Conservation (phyloP, 768 basidiomycete species). For the Psilocybe azurescens region DNA sequence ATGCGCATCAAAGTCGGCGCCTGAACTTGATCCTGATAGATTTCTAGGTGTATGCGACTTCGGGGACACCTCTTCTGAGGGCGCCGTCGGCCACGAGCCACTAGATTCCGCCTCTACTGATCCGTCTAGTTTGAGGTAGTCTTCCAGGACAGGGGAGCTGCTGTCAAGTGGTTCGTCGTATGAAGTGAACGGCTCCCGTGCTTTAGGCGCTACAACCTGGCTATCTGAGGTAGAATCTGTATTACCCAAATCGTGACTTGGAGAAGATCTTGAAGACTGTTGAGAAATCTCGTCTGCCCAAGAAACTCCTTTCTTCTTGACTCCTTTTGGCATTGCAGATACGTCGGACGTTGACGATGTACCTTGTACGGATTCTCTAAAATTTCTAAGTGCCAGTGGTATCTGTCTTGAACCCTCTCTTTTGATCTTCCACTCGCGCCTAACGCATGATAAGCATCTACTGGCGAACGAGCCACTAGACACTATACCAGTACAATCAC, state of each 20-base stretch:
- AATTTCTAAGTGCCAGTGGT: neutral
- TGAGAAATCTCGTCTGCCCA: conserved; percentile 36
- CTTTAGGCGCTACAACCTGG: neutral
- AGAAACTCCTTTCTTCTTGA: conserved; percentile 35
- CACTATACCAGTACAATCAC: conserved; percentile 24
- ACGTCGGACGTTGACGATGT: neutral
- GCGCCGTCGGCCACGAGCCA: neutral
- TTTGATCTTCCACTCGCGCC: conserved; percentile 20
- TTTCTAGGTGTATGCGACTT: neutral
- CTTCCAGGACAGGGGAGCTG: neutral
- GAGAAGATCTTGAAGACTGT: neutral
- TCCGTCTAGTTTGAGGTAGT: neutral
- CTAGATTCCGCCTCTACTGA: neutral
- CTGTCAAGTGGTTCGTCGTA: neutral
- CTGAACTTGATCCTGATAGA: neutral
- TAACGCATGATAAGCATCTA: conserved; percentile 22
- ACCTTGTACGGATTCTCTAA: neutral
- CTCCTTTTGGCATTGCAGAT: neutral
- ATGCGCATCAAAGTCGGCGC: neutral
- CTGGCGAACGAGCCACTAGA: conserved; percentile 18
- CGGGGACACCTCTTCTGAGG: neutral
- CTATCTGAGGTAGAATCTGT: neutral
- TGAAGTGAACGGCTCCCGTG: neutral
- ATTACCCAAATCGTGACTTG: neutral
- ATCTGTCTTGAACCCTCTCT: neutral